These are phyloP conservation scores for Euryodendron excelsum DNA, from an alignment of 148 eudicot species.

Conservation along the genomic window DNA sequence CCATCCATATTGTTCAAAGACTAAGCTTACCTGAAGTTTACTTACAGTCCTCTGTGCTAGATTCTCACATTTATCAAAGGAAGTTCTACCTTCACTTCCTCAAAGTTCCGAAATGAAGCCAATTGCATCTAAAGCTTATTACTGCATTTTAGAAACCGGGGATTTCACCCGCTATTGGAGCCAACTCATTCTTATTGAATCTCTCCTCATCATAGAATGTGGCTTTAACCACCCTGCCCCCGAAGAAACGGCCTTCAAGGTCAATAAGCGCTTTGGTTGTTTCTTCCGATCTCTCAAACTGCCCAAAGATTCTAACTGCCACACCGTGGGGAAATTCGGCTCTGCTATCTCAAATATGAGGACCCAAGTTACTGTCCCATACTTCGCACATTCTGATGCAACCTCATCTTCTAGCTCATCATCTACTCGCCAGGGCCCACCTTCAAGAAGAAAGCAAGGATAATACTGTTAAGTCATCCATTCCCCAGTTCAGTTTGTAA, in stretches of 20 bases:
- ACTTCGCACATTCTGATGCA: conserved; percentile 84
- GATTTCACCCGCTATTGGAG: conserved; percentile 52
- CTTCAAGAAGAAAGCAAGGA: conserved; percentile 34
- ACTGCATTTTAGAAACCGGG: conserved; percentile 50
- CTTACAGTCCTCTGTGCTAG: neutral
- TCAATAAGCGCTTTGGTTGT: conserved; percentile 88
- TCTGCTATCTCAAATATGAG: conserved; percentile 94
- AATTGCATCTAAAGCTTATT: neutral
- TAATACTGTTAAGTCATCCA: too few species aligned
- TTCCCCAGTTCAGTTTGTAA: neutral
- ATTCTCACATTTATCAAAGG: neutral
- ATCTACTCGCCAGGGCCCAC: conserved; percentile 99
- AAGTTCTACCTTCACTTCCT: too few species aligned
- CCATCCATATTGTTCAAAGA: neutral
- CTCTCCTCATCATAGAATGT: conserved; percentile 75
- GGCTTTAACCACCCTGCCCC: conserved; percentile 85
- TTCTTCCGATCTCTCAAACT: conserved; percentile 89
- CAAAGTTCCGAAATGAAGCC: too few species aligned
- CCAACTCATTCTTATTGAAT: conserved; percentile 75
- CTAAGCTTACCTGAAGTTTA: neutral
- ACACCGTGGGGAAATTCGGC: conserved; percentile 78
- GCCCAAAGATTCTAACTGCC: conserved; percentile 92
- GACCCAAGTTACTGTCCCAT: conserved; percentile 83
- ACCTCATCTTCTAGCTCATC: conserved; percentile 93
- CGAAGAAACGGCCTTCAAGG: conserved; percentile 89